Conservation (phyloP, 345 rosid species). For the Boechera stricta region DNA sequence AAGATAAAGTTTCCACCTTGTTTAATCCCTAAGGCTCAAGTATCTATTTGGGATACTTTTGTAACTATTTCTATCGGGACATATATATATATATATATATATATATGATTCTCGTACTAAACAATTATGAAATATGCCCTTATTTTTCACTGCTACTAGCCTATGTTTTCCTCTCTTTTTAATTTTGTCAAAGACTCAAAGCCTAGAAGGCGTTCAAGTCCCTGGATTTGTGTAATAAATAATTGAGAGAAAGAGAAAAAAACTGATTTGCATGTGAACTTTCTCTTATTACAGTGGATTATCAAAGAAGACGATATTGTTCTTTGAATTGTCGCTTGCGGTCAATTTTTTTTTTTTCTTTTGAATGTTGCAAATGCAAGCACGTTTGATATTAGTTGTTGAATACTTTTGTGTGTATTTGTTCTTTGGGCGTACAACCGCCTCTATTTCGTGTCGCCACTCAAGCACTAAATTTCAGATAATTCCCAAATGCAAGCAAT, state of each 20-base stretch:
- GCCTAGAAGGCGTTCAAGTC: background rate
- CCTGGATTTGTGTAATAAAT: background rate
- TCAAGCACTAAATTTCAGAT: background rate
- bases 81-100: background rate
- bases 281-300: too few relatives aligned
- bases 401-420: background rate
- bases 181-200: background rate
- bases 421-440: background rate
- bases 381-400: background rate
- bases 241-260: background rate
- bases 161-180: background rate
- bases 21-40: constrained; percentile 11
- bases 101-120: background rate
- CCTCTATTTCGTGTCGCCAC: background rate
- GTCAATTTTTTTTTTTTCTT: too few relatives aligned
- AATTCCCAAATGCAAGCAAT: background rate
- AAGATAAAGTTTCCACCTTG: constrained; percentile 13
- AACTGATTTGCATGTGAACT: too few relatives aligned
- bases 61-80: background rate
- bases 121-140: too few relatives aligned
- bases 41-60: constrained; percentile 4
- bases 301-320: too few relatives aligned
- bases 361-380: too few relatives aligned
- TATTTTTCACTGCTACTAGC: too few relatives aligned
- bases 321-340: too few relatives aligned